phyloP scores from a whole-genome alignment of 2,329 filamentous ascomycete genomes.

The Epicoccum sorghinum region DNA sequence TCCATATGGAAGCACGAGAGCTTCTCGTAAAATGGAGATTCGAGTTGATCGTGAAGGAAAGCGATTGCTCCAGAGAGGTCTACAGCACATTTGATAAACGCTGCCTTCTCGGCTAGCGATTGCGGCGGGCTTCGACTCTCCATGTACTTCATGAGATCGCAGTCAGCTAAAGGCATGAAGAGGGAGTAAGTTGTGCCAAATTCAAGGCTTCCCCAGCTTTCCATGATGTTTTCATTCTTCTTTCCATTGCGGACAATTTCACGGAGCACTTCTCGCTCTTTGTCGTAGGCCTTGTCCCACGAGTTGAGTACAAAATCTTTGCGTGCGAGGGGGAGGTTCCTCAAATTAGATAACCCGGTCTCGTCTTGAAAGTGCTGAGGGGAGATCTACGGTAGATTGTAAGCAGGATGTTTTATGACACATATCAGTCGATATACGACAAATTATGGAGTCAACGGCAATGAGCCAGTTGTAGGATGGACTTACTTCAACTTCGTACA shows the following conservation, averaged over 20 bases:
- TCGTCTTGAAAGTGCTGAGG: too few species aligned
- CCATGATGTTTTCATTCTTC: background rate
- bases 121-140: background rate
- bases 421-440: too few species aligned
- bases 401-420: too few species aligned
- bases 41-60: conserved; percentile 47
- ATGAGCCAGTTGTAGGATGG: too few species aligned
- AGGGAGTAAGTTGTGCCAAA: background rate
- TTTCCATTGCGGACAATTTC: background rate
- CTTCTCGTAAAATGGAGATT: conserved; percentile 28
- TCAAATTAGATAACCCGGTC: too few species aligned
- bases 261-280: background rate
- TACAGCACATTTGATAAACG: background rate
- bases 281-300: background rate
- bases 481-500: too few species aligned
- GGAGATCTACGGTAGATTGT: too few species aligned
- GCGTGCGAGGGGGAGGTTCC: background rate
- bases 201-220: background rate
- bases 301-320: background rate
- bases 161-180: background rate
- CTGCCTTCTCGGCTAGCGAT: background rate
- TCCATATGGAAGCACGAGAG: conserved; percentile 53
- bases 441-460: too few species aligned
- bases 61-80: background rate
- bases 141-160: background rate